These are phyloP conservation scores for Takashimella koratensis DNA, from an alignment of 1,284 basidiomycete species.

Conservation along the genomic window DNA sequence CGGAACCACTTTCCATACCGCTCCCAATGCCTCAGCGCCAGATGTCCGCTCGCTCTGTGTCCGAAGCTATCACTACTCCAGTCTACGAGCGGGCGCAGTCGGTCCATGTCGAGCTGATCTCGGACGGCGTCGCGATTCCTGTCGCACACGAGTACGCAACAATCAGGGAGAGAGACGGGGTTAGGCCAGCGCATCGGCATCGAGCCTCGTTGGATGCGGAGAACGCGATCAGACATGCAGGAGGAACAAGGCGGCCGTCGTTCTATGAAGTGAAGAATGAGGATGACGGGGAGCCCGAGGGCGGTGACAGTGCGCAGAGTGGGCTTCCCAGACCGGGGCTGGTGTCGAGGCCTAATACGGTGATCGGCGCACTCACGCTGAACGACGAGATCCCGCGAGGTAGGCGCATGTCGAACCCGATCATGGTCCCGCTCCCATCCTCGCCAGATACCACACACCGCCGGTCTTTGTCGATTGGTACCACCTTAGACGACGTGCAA, in stretches of 20 bases:
- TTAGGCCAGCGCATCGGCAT: background rate
- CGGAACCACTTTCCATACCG: background rate
- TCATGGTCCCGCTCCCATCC: conserved; percentile 28
- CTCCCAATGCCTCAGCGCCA: background rate
- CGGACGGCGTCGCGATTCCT: too few relatives aligned
- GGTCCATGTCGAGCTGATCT: conserved; percentile 17
- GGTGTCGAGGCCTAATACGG: background rate
- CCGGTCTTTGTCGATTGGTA: background rate
- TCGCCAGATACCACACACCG: conserved; percentile 11
- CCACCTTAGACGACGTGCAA: background rate
- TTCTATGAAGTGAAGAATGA: conserved; percentile 5
- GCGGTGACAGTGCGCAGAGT: background rate
- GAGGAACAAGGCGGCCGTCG: conserved; percentile 4
- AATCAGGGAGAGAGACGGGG: conserved; percentile 4
- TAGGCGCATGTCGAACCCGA: conserved; percentile 14
- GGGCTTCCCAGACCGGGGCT: too few relatives aligned
- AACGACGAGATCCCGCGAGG: conserved; percentile 7
- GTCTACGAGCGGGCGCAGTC: conserved; percentile 14
- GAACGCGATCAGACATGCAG: conserved; percentile 1
- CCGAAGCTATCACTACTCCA: conserved; percentile 11
- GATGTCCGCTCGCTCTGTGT: conserved; percentile 7
- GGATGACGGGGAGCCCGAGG: background rate
- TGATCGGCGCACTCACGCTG: conserved; percentile 12
- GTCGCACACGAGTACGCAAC: too few relatives aligned
- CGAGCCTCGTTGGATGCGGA: conserved; percentile 4